Base-by-base conservation (phyloP, 2,329 filamentous ascomycete species). In the Cordyceps sp. region DNA sequence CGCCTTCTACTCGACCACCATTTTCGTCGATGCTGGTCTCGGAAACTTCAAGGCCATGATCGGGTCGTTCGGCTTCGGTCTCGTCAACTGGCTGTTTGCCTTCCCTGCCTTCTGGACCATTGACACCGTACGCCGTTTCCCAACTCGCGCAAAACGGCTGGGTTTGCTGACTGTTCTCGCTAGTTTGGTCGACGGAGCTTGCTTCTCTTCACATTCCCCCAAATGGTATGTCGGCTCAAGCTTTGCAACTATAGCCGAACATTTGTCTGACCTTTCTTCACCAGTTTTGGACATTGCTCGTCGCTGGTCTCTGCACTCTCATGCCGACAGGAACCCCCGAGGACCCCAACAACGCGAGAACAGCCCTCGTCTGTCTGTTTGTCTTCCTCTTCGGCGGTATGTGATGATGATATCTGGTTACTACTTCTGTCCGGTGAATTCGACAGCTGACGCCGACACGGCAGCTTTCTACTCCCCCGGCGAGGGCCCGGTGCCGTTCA, bases 1-100 rank as follows among this genome's bases (percentile, higher is more conserved):
- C 36, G 73, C 76, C 2, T 83, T 83, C 51, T 83, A 83, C 53
- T 76, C 69, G 1, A 75, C 70, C 2, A 75, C 72, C 8, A 59
- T 73, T 29, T 73, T 73, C 48, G 44, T 52, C 26, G 50, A 76
- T 2, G 67, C 74, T 6, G 72, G 72, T 13, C 66, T 72, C 31
- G 48, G 38, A 26, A 53, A 62, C 3, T 68, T 66, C 40, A 55
- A 63, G 21, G 70, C 78, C 7, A 54, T 62, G 24, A 48, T 63
- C 9, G 58, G 58, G 1, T 63, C 61, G 0, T 58, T 63, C 27
- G 61, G 62, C 8, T 63, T 61, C 31, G 61, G 62, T 26, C 47
- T 74, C 15, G 59, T 76, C 39, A 76, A 76, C 42, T 78, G 76
- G 48, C 33, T 76, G 14, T 78, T 77, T 37, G 70, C 73, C n/a